A percentile compares a stretch with the other conserved stretches of the same genome.
Evolutionary conservation across 805 yeast species (phyloP).

Genomic region (Torulaspora microellipsoides): DNA sequence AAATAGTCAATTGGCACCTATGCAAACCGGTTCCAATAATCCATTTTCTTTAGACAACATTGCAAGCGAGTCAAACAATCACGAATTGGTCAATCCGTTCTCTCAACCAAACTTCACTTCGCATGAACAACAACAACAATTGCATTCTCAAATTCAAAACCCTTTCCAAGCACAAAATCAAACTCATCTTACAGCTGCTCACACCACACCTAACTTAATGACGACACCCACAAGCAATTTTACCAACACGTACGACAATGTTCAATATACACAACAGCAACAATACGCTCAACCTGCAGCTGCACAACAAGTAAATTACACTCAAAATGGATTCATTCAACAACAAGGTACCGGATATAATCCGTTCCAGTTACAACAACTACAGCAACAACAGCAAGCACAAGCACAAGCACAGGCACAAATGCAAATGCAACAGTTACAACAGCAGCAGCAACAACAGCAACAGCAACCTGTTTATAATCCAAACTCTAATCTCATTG

Average conservation of each 20-base stretch:
- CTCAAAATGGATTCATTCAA: conserved; percentile 11
- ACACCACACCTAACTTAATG: conserved; percentile 5
- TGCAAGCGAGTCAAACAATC: conserved; percentile 7
- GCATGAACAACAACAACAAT: conserved; percentile 6
- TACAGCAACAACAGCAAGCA: conserved; percentile 5
- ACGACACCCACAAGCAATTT: conserved; percentile 1
- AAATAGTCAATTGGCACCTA: conserved; percentile 8
- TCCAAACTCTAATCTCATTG: conserved; percentile 28
- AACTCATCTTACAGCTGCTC: conserved; percentile 3
- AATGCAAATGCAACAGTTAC: conserved; percentile 10
- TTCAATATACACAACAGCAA: background rate
- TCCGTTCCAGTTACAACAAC: conserved; percentile 11
- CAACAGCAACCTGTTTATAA: conserved; percentile 10
- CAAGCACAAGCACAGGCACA: conserved; percentile 4
- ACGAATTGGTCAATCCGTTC: conserved; percentile 14
- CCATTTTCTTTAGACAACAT: conserved; percentile 35
- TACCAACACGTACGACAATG: conserved; percentile 4
- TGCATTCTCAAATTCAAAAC: conserved; percentile 1
- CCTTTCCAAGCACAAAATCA: conserved; percentile 9
- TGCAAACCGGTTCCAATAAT: conserved; percentile 34
- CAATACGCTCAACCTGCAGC: conserved; percentile 7
- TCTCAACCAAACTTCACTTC: conserved; percentile 14
- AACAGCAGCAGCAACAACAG: conserved; percentile 13
- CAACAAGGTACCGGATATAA: conserved; percentile 9
- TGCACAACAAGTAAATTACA: conserved; percentile 14